Evolutionary conservation across 139 green algal species (phyloP).

Genomic region (Asterochloris erici): DNA sequence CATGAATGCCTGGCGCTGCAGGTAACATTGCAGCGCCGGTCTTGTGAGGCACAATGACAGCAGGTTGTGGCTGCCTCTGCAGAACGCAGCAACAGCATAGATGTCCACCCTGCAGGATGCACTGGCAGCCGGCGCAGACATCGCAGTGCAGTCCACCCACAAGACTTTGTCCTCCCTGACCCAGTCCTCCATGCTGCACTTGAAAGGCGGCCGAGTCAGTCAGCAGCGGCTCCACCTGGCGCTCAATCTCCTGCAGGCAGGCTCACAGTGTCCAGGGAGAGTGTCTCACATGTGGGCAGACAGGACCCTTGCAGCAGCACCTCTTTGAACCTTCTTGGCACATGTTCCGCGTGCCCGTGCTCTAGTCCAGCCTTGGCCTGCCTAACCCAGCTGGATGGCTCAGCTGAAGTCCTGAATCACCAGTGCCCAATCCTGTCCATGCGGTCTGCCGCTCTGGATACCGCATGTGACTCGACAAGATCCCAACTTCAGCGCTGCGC

Average conservation of each 20-base stretch:
- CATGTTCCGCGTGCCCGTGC: no score
- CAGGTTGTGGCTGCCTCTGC: not conserved
- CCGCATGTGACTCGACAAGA: no score
- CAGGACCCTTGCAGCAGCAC: no score
- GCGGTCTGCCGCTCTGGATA: no score
- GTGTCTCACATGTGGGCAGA: no score
- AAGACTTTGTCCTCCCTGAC: constrained; percentile 85
- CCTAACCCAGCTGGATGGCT: no score
- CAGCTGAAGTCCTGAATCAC: no score
- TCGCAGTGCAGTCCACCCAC: constrained; percentile 93
- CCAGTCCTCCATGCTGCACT: constrained; percentile 93
- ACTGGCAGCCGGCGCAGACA: constrained; percentile 62
- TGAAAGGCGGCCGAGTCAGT: constrained; percentile 17
- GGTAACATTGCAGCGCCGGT: not conserved
- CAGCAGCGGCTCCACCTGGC: constrained; percentile 16
- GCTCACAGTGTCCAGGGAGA: not conserved
- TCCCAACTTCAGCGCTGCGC: no score
- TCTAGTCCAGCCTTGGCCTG: no score
- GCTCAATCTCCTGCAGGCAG: constrained; percentile 54
- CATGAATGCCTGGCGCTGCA: not conserved
- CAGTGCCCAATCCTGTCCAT: no score
- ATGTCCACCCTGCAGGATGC: not conserved
- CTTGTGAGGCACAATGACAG: no score
- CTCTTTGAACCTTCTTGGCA: no score
- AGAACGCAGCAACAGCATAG: constrained; percentile 13